These are phyloP conservation scores for Cordyceps cateniannulata DNA, from an alignment of 2,329 filamentous ascomycete species.

Conservation along the genomic window DNA sequence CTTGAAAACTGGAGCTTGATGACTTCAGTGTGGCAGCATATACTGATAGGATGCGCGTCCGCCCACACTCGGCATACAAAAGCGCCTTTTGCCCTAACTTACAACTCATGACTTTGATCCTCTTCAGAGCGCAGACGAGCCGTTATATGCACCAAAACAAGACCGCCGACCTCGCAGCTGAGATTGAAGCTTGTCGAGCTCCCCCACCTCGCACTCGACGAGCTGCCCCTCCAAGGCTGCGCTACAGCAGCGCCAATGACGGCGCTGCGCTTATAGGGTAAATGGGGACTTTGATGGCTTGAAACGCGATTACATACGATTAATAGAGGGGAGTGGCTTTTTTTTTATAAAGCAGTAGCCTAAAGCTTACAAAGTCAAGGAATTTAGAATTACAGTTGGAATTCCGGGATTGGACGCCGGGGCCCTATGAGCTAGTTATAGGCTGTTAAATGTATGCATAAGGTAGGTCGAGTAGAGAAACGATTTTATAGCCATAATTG, in stretches of 20 bases:
- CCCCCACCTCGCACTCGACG: background rate
- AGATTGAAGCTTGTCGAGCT: background rate
- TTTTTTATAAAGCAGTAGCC: background rate
- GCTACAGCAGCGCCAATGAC: constrained; percentile 10
- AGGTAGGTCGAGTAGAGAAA: no score
- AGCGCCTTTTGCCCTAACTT: no score
- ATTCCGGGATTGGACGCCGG: no score
- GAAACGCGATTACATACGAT: background rate
- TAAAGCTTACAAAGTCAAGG: no score
- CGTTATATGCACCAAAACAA: no score
- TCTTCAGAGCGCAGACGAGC: no score
- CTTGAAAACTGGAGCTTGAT: constrained; percentile 1
- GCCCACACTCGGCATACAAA: background rate
- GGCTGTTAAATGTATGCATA: no score
- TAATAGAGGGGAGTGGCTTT: background rate
- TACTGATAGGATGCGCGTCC: background rate
- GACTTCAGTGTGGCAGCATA: background rate
- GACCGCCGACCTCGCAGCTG: background rate
- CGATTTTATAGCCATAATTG: no score
- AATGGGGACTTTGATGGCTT: background rate
- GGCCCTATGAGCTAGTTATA: no score
- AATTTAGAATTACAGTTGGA: no score
- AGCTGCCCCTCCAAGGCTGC: background rate
- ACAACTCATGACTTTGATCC: no score
- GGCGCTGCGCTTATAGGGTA: constrained; percentile 1